Evolutionary conservation across 2,329 filamentous ascomycete species (phyloP), one percentile per base, ranked within the genome.

Genomic region (Fusarium guadeloupense): DNA sequence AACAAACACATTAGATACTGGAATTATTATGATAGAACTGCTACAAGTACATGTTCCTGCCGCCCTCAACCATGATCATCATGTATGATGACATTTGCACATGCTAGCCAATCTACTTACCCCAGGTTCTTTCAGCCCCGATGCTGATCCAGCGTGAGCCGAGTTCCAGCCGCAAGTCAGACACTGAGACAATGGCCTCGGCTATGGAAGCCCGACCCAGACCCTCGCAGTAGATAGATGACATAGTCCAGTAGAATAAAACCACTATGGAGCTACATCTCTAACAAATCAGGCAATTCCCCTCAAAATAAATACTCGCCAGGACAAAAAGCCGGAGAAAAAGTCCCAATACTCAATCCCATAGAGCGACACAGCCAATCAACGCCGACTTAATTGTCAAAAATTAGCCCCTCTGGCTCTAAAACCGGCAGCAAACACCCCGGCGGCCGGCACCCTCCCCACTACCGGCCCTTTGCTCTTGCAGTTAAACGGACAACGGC

Each of bases 351-450:
- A 37, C 30, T 19, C 25, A 13, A 20, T 43, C 44, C 43, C 49
- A 46, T 37, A 44, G 19, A 47, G 13, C 20, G 28, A 53, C 43
- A 45, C 62, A 64, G 41, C 62, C 65, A 69, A 70, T 69, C 33
- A 53, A 30, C 51, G 35, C 43, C 28, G 34, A 67, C 48, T 65
- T 67, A 64, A 71, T 70, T 65, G 60, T 62, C 59, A 69, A 64
- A 30, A 25, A 46, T 12, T 38, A 38, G 41, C 30, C 52, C 48
- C 61, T 51, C 34, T 43, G 21, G n/a, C 23, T 35, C 16, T 35
- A 48, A 21, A 45, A 41, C 46, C 54, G 49, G 60, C 48, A 45
- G 45, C 53, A 46, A 14, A 41, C 53, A 44, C 45, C 45, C 56
- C 33, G 17, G 59, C 31, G 48, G 54, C 41, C 51, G 50, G 56